Evolutionary conservation across 495 filamentous ascomycete species (phyloP).

Genomic region (Hypoxylon fuscum): DNA sequence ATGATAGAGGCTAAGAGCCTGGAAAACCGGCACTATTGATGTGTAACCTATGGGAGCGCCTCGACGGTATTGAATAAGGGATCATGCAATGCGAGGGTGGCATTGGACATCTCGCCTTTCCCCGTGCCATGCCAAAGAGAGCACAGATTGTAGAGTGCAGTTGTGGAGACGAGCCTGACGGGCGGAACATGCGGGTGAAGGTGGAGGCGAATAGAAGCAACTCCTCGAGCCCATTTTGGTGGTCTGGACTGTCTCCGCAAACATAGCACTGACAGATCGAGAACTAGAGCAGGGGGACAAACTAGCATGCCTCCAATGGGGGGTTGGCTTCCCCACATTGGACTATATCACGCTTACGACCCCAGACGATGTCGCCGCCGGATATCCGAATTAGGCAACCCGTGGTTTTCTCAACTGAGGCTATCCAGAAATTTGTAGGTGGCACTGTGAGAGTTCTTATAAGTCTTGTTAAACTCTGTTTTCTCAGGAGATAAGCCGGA

Average conservation of each 20-base stretch:
- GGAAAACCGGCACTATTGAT: conserved; percentile 19
- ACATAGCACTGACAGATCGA: conserved; percentile 17
- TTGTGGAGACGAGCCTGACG: conserved; percentile 24
- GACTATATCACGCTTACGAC: conserved; percentile 26
- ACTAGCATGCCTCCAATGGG: conserved; percentile 22
- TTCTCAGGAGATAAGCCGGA: background rate
- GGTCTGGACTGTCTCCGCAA: conserved; percentile 33
- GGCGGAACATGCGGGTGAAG: conserved; percentile 26
- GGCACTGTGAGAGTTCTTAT: conserved; percentile 16
- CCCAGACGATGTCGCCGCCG: conserved; percentile 35
- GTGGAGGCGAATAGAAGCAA: conserved; percentile 22
- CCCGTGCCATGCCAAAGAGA: conserved; percentile 27
- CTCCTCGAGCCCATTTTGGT: conserved; percentile 11
- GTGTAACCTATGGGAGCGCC: conserved; percentile 14
- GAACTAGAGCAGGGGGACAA: conserved; percentile 29
- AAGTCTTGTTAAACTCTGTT: conserved; percentile 20
- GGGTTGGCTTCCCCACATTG: conserved; percentile 33
- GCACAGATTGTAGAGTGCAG: conserved; percentile 18
- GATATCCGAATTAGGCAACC: conserved; percentile 30
- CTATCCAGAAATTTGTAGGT: conserved; percentile 10
- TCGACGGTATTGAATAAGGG: conserved; percentile 2
- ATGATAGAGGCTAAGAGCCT: conserved; percentile 15
- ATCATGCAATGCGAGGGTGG: conserved; percentile 25
- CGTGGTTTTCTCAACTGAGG: conserved; percentile 14
- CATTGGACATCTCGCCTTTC: conserved; percentile 15